A percentile compares a stretch with the other conserved stretches of the same genome.
phyloP scores from a whole-genome alignment of 805 yeast species.

The Pichia ethanolica region DNA sequence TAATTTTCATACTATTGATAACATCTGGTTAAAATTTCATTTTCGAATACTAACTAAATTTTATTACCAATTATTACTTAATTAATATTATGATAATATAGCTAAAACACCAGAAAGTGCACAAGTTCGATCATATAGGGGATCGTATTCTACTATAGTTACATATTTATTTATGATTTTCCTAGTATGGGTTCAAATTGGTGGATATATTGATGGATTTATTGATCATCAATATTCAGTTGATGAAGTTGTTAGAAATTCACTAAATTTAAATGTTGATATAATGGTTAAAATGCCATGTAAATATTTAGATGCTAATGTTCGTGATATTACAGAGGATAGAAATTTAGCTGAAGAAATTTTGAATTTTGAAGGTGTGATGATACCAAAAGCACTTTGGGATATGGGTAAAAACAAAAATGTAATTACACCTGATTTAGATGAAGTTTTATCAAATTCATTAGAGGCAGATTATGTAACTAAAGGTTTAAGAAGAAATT shows the following conservation, averaged over 20 bases:
- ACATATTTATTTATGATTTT: conserved; percentile 57
- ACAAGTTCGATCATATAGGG: conserved; percentile 65
- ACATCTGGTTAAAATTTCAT: too few species aligned
- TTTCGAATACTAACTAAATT: background rate
- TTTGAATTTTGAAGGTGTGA: conserved; percentile 60
- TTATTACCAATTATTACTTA: too few species aligned
- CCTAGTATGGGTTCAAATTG: conserved; percentile 76
- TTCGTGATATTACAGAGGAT: conserved; percentile 72
- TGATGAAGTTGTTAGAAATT: conserved; percentile 49
- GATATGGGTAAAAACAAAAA: conserved; percentile 33
- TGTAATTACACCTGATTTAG: conserved; percentile 54
- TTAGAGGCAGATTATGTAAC: conserved; percentile 55
- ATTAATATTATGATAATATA: conserved; percentile 13
- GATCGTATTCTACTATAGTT: conserved; percentile 64
- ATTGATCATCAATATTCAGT: conserved; percentile 73
- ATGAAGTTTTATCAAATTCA: conserved; percentile 57
- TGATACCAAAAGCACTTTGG: conserved; percentile 41
- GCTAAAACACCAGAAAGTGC: conserved; percentile 68
- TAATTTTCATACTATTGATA: too few species aligned
- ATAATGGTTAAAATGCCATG: conserved; percentile 82
- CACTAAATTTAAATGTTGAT: conserved; percentile 68
- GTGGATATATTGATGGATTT: conserved; percentile 77
- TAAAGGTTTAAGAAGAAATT: conserved; percentile 35
- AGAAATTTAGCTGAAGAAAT: conserved; percentile 70
- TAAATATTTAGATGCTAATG: conserved; percentile 63